Evolutionary conservation across 768 basidiomycete genomes (phyloP), one percentile per base, ranked within the genome.

Genomic region (Cystobasidium onofrii): DNA sequence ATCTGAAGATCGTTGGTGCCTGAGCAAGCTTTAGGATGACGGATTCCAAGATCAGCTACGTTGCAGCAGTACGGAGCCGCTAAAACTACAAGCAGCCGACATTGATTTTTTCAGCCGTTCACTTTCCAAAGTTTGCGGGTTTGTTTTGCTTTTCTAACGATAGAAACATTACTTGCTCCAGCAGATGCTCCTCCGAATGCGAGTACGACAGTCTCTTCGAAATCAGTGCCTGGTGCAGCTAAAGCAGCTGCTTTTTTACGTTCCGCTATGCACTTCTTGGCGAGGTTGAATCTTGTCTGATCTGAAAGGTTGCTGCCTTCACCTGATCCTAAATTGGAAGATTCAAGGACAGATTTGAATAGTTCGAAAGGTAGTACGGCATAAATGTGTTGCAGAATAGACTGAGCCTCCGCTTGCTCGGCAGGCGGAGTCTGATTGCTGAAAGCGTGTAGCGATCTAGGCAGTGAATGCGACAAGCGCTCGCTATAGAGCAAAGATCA

Each of bases 211-310:
- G 55, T 70, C 46, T 75, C 74, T 39, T 54, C 52, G 33, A 60
- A 55, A 7, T 55, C 69, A 36, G 69, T 27, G 27, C 29, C 33
- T 12, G 33, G 29, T 9, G 46, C 55, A 27, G 69, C 69, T 15
- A 55, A 46, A 46, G 50, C 31, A 27, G 54, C 54, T 18, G 41
- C 33, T 57, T 74, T 74, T 43, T 72, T 72, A 18, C 74, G 18
- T 54, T 75, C 74, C 15, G 36, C 29, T 27, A 75, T 65, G 60
- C 74, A 75, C 39, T 63, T 55, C 60, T 75, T 75, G n/a, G 74
- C 74, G 27, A 75, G 66, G 15, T 55, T 44, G 74, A 75, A 75
- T 20, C 61, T 36, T 23, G 61, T 43, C 39, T 54, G 64, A 33
- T 72, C 74, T 31, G 54, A 36, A 23, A 73, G 64, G 12, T 4